phyloP scores from a whole-genome alignment of 345 rosid genomes.

The Camelina hispida region DNA sequence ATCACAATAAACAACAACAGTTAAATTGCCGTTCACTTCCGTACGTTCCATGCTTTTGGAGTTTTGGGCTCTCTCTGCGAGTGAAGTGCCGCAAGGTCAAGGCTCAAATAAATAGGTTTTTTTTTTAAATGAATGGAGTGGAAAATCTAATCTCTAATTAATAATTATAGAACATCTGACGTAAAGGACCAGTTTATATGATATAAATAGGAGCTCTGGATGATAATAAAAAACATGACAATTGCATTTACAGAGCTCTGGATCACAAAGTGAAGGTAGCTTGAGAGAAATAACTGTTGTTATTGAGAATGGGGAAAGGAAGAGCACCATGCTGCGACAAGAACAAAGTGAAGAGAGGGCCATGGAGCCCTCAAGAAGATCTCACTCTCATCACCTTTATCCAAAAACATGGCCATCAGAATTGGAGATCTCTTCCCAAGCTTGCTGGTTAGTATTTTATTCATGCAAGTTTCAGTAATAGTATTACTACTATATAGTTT shows the following conservation, averaged over 20 bases:
- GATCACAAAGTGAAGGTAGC: not conserved
- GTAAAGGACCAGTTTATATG: constrained; percentile 19
- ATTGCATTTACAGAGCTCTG: not conserved
- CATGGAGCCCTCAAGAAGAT: constrained; percentile 96
- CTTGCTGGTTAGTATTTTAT: constrained; percentile 65
- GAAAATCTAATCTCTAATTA: constrained; percentile 6
- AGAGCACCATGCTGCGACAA: constrained; percentile 95
- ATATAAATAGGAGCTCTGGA: constrained; percentile 17
- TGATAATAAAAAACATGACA: constrained; percentile 19
- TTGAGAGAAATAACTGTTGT: not conserved
- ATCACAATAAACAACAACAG: not conserved
- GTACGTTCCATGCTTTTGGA: constrained; percentile 39
- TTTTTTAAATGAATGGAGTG: constrained; percentile 11
- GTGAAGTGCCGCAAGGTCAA: constrained; percentile 20
- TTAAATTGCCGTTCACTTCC: constrained; percentile 25
- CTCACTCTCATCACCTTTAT: constrained; percentile 75
- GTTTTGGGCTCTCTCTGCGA: constrained; percentile 10
- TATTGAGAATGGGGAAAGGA: constrained; percentile 72
- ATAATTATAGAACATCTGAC: constrained; percentile 15
- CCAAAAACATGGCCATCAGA: constrained; percentile 82
- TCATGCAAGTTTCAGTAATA: constrained; percentile 3
- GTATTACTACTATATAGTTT: not conserved
- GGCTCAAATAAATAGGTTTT: not conserved
- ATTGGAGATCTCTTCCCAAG: constrained; percentile 94
- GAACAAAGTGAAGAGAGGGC: constrained; percentile 85